A percentile compares a stretch with the other conserved stretches of the same genome.
Conservation (phyloP, 2,329 filamentous ascomycete species). For the Clarireedia monteithiana region DNA sequence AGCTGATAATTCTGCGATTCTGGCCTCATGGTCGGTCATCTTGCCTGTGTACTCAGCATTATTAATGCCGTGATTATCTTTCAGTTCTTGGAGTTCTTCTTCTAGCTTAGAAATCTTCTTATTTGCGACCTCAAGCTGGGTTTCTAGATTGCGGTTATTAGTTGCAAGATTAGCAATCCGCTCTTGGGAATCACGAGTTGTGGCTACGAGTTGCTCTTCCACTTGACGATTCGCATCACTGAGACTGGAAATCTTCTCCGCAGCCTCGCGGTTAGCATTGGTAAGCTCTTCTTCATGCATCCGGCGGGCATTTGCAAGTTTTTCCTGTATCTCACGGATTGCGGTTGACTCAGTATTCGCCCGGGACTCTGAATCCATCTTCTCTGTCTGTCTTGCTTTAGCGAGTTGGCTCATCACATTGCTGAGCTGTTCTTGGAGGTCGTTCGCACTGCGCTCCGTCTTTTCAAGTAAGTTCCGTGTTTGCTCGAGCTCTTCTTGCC, state of each 20-base stretch:
- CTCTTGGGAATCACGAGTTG: constrained; percentile 5
- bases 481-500: constrained; percentile 47
- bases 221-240: background rate
- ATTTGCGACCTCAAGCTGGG: constrained; percentile 17
- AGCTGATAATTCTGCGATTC: constrained; percentile 20
- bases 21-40: constrained; percentile 23
- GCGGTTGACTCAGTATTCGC: constrained; percentile 11
- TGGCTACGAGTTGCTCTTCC: constrained; percentile 1
- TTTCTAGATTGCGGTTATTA: background rate
- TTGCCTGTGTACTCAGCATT: constrained; percentile 25
- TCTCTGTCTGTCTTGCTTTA: constrained; percentile 21
- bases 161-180: constrained; percentile 4
- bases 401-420: constrained; percentile 29
- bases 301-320: constrained; percentile 8
- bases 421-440: constrained; percentile 27
- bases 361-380: constrained; percentile 17
- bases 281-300: constrained; percentile 4
- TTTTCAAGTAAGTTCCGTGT: constrained; percentile 30
- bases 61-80: constrained; percentile 22
- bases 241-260: constrained; percentile 2
- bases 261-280: constrained; percentile 5
- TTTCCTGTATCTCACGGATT: constrained; percentile 16
- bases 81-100: constrained; percentile 25
- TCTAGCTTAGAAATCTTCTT: constrained; percentile 26
- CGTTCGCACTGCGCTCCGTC: constrained; percentile 28